Evolutionary conservation across 176 grass and related monocot genomes (phyloP), one percentile per base, ranked within the genome.

Genomic region (Saccharum spontaneum): DNA sequence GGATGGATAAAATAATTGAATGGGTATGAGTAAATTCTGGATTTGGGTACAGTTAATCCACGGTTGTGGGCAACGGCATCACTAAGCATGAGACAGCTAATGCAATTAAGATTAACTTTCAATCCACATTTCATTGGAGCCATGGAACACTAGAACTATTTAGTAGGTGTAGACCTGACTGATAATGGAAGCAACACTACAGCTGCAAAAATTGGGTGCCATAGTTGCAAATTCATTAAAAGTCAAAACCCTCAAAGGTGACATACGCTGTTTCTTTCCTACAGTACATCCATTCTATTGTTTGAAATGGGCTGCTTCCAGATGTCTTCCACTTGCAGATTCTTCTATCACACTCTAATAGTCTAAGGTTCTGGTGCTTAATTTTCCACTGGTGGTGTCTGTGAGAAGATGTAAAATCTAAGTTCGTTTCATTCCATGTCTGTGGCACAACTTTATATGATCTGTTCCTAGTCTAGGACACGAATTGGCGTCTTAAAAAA

Each of bases 111-210:
- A 20, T 41, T 17, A 61, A 38, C 17, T 70, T 69, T 37, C 26
- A 73, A 73, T 73, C 7, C 10, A 84, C 40, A 71, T 43, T 79
- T 71, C 49, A 11, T 20, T 64, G 54, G 15, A 86, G 43, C 33
- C 22, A 38, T 17, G 17, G 20, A 55, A 75, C 2, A 13, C 34
- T 6, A 26, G 33, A 41, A 66, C 57, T 74, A 17, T 8, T 71
- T 68, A 7, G 36, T 59, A 78, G 23, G 45, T 18, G 0, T 14
- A 79, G 15, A n/a, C 30, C 77, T 40, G 41, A 11, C 7, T 31
- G 55, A 48, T 63, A 41, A 40, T 2, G 28, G 68, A 73, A 65
- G 34, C 67, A 64, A 48, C 16, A 24, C 24, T 73, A 34, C 15
- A 50, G n/a, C 16, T 8, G 11, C 23, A 39, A 33, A 72, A 13